Base-by-base conservation (phyloP, 352 stramenopile genomes). In the Globisporangium mamillatum region DNA sequence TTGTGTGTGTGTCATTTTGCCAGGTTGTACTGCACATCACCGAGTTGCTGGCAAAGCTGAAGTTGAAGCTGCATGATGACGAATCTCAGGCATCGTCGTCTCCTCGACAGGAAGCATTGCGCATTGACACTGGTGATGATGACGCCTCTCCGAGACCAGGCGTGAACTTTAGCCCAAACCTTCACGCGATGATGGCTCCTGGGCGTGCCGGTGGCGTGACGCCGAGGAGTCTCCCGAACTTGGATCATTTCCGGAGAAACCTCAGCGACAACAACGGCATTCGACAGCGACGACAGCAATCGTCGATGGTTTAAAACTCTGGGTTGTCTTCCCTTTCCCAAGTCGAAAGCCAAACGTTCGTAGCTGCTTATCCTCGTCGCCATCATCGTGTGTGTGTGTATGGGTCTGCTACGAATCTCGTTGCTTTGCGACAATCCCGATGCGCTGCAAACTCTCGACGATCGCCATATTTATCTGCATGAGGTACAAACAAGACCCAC, bases 11-110 rank as follows among this genome's bases (percentile, higher is more conserved):
- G 38, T 53, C 5, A 34, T 38, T 48, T 1, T 53, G n/a, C 18
- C 70, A 85, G 79, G 80, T 86, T 27, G 75, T 93, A 34, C 67
- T 93, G 22, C 69, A 79, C 44, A 77, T 91, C 70, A 91, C 81
- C 0, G 78, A 86, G 27, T 36, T 91, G 29, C 54, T 93, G 27
- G 61, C 64, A 36, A 78, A 79, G 69, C 66, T 78, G 8, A 68
- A 76, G 44, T 36, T 89, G 7, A 73, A 44, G 18, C 58, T 89
- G 27, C 62, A 84, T 36, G 64, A 62, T 46, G 63, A 74, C 44
- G 65, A 79, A 6, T 29, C 12, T 32, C 50, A 5, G 8, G 32
- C 32, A 9, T 50, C 59, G 1, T 20, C 38, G 12, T 46, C 38
- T 20, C 50, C 59, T 24, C 50, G 29, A 1, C 54, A 18, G 9